Conservation (phyloP, 805 yeast species). For the Cyberlindnera maclurae region DNA sequence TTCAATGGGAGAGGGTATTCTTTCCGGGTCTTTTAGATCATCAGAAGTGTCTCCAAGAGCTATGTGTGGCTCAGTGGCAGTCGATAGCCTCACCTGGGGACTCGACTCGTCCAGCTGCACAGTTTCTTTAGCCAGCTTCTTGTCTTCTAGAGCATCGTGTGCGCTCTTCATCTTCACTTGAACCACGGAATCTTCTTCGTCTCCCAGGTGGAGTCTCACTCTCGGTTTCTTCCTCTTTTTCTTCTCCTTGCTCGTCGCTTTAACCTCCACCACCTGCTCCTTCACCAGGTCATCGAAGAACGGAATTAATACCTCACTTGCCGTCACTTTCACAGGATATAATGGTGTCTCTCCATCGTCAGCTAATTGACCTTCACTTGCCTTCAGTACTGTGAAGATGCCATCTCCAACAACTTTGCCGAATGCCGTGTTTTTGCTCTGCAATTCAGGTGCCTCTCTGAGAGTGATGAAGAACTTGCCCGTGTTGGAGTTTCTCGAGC, state of each 20-base stretch:
- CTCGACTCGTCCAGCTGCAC: not conserved
- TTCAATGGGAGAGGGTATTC: slow-evolving; percentile 1
- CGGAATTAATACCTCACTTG: slow-evolving; percentile 35
- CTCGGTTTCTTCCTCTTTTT: slow-evolving; percentile 25
- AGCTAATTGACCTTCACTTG: slow-evolving; percentile 40
- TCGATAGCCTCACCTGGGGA: not conserved
- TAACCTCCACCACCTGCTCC: slow-evolving; percentile 7
- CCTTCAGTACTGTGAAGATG: slow-evolving; percentile 43
- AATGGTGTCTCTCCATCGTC: slow-evolving; percentile 35
- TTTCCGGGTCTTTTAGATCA: not conserved
- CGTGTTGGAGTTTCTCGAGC: slow-evolving; percentile 25
- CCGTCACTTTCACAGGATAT: slow-evolving; percentile 42
- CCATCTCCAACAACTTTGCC: slow-evolving; percentile 56
- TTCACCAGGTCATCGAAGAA: slow-evolving; percentile 39
- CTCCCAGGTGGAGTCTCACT: slow-evolving; percentile 27
- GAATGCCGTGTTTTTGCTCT: slow-evolving; percentile 38
- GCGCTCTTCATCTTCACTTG: slow-evolving; percentile 35
- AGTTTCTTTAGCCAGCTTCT: slow-evolving; percentile 12
- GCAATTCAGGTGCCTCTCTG: slow-evolving; percentile 37
- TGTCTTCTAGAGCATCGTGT: slow-evolving; percentile 30
- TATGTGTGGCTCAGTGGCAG: not conserved
- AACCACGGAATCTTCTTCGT: slow-evolving; percentile 21
- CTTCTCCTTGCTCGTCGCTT: slow-evolving; percentile 2
- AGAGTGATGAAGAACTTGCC: slow-evolving; percentile 45
- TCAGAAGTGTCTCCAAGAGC: not conserved